A percentile compares a stretch with the other conserved stretches of the same genome.
Evolutionary conservation across 768 basidiomycete species (phyloP).

Genomic region (Rhodotorula paludigena): DNA sequence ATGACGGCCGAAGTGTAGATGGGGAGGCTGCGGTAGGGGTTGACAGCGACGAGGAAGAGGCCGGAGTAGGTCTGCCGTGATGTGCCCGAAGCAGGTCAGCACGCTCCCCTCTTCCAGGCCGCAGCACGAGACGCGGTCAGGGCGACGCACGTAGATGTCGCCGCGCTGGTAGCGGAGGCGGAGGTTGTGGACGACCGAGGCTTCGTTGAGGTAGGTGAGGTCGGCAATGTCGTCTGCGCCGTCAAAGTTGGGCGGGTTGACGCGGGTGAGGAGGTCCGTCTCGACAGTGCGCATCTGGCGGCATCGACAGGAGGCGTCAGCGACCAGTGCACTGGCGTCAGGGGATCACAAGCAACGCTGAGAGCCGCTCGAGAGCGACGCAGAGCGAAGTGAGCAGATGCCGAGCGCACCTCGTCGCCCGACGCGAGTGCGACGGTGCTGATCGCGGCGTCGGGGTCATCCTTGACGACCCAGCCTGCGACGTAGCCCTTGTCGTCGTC

Average conservation of each 20-base stretch:
- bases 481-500: conserved; percentile 89
- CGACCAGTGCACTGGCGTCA: too few relatives aligned
- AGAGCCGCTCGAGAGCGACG: background rate
- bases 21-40: conserved; percentile 88
- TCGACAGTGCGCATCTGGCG: conserved; percentile 22
- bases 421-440: conserved; percentile 69
- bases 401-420: conserved; percentile 14
- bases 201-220: conserved; percentile 95
- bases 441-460: conserved; percentile 62
- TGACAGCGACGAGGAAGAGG: conserved; percentile 95
- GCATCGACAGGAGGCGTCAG: too few relatives aligned
- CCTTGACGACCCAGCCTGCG: conserved; percentile 85
- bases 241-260: conserved; percentile 61
- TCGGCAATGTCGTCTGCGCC: conserved; percentile 96
- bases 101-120: conserved; percentile 31
- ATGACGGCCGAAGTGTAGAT: conserved; percentile 84
- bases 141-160: conserved; percentile 74
- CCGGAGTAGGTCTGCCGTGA: conserved; percentile 76
- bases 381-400: background rate
- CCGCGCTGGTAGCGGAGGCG: conserved; percentile 83
- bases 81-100: background rate
- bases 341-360: background rate
- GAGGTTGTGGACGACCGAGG: conserved; percentile 96
- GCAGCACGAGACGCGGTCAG: background rate
- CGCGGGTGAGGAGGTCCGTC: conserved; percentile 30